A percentile compares a stretch with the other conserved stretches of the same genome.
Conservation (phyloP, 2,329 filamentous ascomycete species). For the Rhynchosporium secalis region DNA sequence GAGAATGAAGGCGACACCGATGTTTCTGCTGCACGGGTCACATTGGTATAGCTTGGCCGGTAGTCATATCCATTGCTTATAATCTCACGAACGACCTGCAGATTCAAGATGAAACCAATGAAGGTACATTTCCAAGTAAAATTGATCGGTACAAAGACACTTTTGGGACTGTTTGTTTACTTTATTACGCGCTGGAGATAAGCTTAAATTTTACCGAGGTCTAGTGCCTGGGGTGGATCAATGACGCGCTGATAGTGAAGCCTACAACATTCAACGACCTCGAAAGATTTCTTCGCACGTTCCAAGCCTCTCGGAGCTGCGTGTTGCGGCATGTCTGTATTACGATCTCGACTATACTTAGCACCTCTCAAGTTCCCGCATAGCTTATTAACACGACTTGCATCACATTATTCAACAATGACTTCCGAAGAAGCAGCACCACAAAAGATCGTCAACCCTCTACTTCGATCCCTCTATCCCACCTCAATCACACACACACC, state of each 20-base stretch:
- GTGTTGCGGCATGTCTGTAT: neutral
- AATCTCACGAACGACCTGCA: neutral
- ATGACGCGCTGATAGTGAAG: conserved; percentile 7
- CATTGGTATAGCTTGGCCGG: too few species aligned
- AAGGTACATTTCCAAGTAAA: too few species aligned
- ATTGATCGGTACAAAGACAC: too few species aligned
- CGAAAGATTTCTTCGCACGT: neutral
- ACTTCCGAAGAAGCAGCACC: conserved; percentile 7
- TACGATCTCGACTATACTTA: neutral
- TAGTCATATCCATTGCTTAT: too few species aligned
- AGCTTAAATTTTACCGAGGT: conserved; percentile 3
- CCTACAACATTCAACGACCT: neutral
- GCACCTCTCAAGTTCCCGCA: too few species aligned
- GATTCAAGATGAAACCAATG: neutral
- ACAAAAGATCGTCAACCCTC: conserved; percentile 22
- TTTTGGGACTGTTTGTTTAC: neutral
- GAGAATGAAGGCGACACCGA: neutral
- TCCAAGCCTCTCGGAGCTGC: neutral
- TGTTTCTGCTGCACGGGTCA: neutral
- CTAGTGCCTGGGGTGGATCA: neutral
- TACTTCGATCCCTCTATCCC: conserved; percentile 32
- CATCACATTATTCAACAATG: conserved; percentile 17
- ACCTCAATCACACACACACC: conserved; percentile 23
- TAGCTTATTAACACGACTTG: neutral
- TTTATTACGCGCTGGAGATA: neutral